These are phyloP conservation scores for Clausena lansium DNA, from an alignment of 345 rosid genomes.

Conservation along the genomic window DNA sequence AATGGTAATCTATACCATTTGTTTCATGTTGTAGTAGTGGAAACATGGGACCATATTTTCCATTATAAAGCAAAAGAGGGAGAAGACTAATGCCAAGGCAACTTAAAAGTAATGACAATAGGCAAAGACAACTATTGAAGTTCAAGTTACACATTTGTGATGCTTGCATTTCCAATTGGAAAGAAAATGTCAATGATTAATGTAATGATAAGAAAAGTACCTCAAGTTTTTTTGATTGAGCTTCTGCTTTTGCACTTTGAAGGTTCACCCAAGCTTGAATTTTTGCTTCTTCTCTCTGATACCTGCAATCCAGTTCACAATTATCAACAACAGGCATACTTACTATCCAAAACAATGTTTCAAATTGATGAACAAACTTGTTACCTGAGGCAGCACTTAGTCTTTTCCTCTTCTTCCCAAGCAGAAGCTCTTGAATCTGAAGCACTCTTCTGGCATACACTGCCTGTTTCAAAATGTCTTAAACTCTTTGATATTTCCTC, in stretches of 20 bases:
- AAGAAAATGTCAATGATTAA: background rate
- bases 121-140: conserved; percentile 7
- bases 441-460: conserved; percentile 43
- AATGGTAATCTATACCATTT: background rate
- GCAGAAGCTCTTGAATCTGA: conserved; percentile 60
- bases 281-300: conserved; percentile 91
- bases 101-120: background rate
- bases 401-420: conserved; percentile 83
- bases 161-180: background rate
- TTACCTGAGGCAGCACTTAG: conserved; percentile 83
- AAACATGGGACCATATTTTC: background rate
- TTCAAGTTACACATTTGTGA: background rate
- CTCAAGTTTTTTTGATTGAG: conserved; percentile 92
- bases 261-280: conserved; percentile 96
- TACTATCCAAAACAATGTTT: background rate
- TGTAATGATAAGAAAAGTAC: conserved; percentile 28
- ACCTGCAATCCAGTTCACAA: conserved; percentile 38
- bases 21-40: background rate
- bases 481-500: conserved; percentile 84
- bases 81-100: background rate
- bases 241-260: conserved; percentile 95
- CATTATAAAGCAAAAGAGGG: background rate
- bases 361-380: background rate
- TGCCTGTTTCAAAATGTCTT: conserved; percentile 67
- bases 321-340: background rate